A percentile compares a stretch with the other conserved stretches of the same genome.
phyloP scores from a whole-genome alignment of 2,329 filamentous ascomycete species.

The Nemania abortiva region DNA sequence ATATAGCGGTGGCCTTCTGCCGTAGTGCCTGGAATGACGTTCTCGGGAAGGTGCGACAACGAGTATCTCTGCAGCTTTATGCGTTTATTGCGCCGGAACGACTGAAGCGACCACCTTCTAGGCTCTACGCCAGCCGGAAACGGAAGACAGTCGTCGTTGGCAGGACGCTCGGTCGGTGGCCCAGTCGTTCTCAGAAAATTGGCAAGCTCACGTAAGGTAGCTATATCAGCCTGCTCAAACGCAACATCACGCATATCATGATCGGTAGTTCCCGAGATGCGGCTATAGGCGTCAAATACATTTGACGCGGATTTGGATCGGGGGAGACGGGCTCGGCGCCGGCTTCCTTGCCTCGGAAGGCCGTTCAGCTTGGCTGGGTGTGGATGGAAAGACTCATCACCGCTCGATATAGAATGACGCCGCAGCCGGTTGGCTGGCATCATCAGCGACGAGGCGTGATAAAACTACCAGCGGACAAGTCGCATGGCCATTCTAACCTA shows the following conservation, averaged over 20 bases:
- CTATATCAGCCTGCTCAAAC: constrained; percentile 38
- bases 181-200: constrained; percentile 44
- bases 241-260: constrained; percentile 35
- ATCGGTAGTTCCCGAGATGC: constrained; percentile 12
- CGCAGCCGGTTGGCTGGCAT: constrained; percentile 35
- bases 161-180: constrained; percentile 36
- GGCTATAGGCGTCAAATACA: constrained; percentile 40
- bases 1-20: constrained; percentile 37
- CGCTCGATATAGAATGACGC: constrained; percentile 39
- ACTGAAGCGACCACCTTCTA: constrained; percentile 42
- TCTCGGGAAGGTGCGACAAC: constrained; percentile 36
- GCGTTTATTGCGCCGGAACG: constrained; percentile 40
- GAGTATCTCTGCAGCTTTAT: constrained; percentile 35
- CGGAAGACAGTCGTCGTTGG: constrained; percentile 39
- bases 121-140: constrained; percentile 25
- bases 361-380: constrained; percentile 35
- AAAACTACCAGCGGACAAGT: neutral
- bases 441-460: constrained; percentile 11
- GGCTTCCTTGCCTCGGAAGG: constrained; percentile 26
- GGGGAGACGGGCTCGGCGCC: constrained; percentile 40
- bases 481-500: neutral
- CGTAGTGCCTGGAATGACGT: constrained; percentile 37
- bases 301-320: constrained; percentile 48
- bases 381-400: constrained; percentile 33
- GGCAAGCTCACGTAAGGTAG: constrained; percentile 41